phyloP scores from a whole-genome alignment of 1,139 yeast species.

The Yamadazyma epiphylla region DNA sequence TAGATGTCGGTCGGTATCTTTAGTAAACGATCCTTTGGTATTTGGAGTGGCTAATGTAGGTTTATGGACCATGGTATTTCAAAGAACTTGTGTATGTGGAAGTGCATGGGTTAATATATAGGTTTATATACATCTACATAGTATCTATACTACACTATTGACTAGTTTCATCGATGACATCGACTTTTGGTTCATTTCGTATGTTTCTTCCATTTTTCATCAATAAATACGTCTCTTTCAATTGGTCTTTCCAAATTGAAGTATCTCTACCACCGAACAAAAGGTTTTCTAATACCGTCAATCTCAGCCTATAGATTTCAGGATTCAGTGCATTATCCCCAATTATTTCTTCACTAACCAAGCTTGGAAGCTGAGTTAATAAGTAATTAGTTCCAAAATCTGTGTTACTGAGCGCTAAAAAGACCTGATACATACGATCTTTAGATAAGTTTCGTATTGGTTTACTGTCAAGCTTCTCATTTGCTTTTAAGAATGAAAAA shows the following conservation, averaged over 20 bases:
- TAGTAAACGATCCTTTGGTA: constrained; percentile 43
- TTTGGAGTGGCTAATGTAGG: constrained; percentile 39
- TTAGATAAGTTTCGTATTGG: constrained; percentile 19
- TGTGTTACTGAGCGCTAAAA: constrained; percentile 20
- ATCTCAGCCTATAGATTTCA: constrained; percentile 26
- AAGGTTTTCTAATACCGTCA: constrained; percentile 22
- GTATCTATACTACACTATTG: constrained; percentile 5
- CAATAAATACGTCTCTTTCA: constrained; percentile 17
- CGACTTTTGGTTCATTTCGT: constrained; percentile 25
- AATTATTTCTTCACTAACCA: constrained; percentile 18
- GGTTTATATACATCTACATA: background rate
- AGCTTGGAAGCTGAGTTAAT: constrained; percentile 24
- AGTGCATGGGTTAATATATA: constrained; percentile 58
- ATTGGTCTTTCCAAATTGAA: constrained; percentile 23
- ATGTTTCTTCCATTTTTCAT: constrained; percentile 31
- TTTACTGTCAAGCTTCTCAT: constrained; percentile 15
- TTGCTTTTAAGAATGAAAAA: constrained; percentile 16
- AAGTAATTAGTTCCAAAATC: constrained; percentile 23
- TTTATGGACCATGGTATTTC: constrained; percentile 72
- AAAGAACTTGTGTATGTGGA: constrained; percentile 77
- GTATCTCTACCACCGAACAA: constrained; percentile 17
- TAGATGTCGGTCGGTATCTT: constrained; percentile 63
- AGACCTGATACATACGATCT: constrained; percentile 22
- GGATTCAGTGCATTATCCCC: constrained; percentile 15
- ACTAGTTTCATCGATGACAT: constrained; percentile 22